Evolutionary conservation across 345 rosid species (phyloP).

Genomic region (Gossypium rotundifolium): DNA sequence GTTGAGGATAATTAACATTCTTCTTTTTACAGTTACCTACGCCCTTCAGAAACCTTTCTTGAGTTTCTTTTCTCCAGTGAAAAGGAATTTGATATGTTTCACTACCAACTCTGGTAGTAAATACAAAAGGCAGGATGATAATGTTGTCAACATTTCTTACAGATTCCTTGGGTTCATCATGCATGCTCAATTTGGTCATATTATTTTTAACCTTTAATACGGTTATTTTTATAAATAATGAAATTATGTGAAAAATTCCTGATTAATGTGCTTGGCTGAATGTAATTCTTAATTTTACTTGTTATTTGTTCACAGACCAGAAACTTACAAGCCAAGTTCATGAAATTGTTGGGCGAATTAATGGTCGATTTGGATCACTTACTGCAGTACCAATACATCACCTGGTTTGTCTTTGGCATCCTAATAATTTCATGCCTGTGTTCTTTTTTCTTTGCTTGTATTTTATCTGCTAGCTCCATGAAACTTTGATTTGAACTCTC

Average conservation of each 20-base stretch:
- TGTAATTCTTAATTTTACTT: background rate
- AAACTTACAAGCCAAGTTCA: slow-evolving; percentile 99
- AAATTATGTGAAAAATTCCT: background rate
- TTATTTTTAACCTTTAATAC: background rate
- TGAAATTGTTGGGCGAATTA: slow-evolving; percentile 98
- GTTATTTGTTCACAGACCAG: slow-evolving; percentile 59
- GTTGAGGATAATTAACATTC: background rate
- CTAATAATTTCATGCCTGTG: background rate
- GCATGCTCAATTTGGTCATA: background rate
- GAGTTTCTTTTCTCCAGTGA: background rate
- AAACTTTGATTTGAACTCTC: slow-evolving; percentile 8
- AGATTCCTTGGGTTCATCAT: background rate
- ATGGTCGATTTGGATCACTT: slow-evolving; percentile 97
- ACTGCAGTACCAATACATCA: slow-evolving; percentile 96
- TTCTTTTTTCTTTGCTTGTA: background rate
- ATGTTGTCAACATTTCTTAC: background rate
- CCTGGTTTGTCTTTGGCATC: slow-evolving; percentile 52
- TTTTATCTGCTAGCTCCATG: slow-evolving; percentile 9
- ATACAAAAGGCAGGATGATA: background rate
- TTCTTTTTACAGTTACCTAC: background rate
- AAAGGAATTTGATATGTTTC: background rate
- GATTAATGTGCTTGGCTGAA: background rate
- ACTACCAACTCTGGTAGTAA: background rate
- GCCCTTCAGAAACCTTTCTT: background rate
- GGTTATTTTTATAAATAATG: background rate